Evolutionary conservation across 805 yeast species (phyloP), one percentile per base, ranked within the genome.

Genomic region (Torulaspora microellipsoides): DNA sequence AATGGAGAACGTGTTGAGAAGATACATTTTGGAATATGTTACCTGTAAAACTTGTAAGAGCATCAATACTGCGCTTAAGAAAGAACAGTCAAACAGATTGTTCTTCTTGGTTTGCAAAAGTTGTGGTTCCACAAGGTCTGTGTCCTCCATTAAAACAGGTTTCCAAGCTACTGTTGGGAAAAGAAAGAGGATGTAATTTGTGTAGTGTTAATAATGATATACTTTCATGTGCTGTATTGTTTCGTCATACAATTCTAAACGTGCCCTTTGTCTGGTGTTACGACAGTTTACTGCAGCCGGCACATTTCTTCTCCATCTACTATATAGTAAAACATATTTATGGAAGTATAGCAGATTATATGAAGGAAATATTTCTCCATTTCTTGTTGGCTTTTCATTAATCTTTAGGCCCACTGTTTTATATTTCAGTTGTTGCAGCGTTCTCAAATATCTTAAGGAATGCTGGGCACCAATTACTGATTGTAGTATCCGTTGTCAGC

Each of bases 1-100:
- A 70, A 83, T 93, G 77, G 99, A 93, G 72, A 84, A 89, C 53
- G 95, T 93, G 51, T 77, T 93, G 70, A 84, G 98, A 76, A 80
- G 97, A 70, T 93, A 93, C 69, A 93, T 95, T 66, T 74, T 87
- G 66, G 99, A 93, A 69, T 93, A 93, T 65, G 99, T 93, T 54
- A 88, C 97, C 41, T 93, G 99, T 80, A 88, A 93, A 77, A 93
- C 99, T 35, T 93, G 99, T 76, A 93, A 91, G 76, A 86, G 96
- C 47, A 90, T 89, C 79, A 93, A 93, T 71, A 93, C 99, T 35
- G 93, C 84, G 57, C 78, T 93, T 67, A 86, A 83, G 76, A 90
- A 95, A 72, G 99, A 93, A 73, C 83, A 86, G 57, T 84, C 93
- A 47, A 93, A 90, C 76, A 86, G 99, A 76, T 79, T 93, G 71